Evolutionary conservation across 225 moss, liverwort and hornwort species (phyloP).

Genomic region (Bryum argenteum): DNA sequence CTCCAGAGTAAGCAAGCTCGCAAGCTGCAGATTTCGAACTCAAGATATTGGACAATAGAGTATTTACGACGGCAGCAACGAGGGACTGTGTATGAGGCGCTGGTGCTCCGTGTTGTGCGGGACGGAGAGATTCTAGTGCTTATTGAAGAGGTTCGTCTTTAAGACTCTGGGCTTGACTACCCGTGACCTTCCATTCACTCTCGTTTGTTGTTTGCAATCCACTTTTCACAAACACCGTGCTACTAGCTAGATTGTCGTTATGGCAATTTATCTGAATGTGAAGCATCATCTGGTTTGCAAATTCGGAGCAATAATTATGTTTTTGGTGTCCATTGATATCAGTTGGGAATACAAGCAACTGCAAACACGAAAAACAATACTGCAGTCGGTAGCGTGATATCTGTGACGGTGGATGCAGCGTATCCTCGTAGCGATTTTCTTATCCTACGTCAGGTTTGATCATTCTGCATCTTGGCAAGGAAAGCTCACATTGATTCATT

Average conservation of each 20-base stretch:
- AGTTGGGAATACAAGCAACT: conserved; percentile 77
- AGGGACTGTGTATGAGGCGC: conserved; percentile 63
- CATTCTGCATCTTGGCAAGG: background rate
- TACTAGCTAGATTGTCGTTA: conserved; percentile 2
- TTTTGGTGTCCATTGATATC: conserved; percentile 34
- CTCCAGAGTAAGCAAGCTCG: conserved; percentile 72
- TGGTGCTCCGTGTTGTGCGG: conserved; percentile 69
- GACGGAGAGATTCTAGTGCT: conserved; percentile 76
- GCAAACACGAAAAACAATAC: conserved; percentile 43
- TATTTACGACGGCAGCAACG: conserved; percentile 79
- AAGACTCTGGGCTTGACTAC: conserved; percentile 1
- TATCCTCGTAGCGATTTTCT: conserved; percentile 76
- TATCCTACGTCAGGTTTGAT: conserved; percentile 51
- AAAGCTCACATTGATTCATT: conserved; percentile 4
- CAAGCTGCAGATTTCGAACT: conserved; percentile 61
- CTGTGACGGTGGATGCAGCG: conserved; percentile 60
- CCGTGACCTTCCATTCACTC: background rate
- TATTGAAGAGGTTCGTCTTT: conserved; percentile 66
- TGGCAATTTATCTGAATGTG: conserved; percentile 5
- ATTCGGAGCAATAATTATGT: conserved; percentile 21
- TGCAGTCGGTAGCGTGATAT: conserved; percentile 67
- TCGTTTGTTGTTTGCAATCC: background rate
- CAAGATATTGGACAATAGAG: conserved; percentile 88
- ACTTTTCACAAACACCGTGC: background rate
- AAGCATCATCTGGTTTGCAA: background rate